Conservation (phyloP, 106 monocot species). For the Acanthochlamys bracteata region DNA sequence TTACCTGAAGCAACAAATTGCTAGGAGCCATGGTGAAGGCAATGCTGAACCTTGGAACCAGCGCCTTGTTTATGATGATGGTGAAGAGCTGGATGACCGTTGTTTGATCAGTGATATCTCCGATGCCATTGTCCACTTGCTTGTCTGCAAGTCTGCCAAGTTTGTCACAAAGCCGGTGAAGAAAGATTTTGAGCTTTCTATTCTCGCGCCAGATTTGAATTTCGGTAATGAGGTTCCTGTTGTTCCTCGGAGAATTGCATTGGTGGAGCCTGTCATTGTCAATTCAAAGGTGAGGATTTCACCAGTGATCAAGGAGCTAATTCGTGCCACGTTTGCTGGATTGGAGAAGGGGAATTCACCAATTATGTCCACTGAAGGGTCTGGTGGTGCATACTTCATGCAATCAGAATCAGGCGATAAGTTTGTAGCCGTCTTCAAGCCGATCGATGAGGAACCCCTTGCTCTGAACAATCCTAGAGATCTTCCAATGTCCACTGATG, state of each 20-base stretch:
- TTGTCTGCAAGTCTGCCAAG: slow-evolving; percentile 31
- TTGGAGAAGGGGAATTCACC: slow-evolving; percentile 35
- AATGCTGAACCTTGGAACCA: slow-evolving; percentile 19
- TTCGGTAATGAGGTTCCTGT: background rate
- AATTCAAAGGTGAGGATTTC: slow-evolving; percentile 34
- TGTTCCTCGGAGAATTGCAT: background rate
- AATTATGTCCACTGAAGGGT: slow-evolving; percentile 42
- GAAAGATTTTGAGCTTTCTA: slow-evolving; percentile 33
- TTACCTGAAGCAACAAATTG: slow-evolving; percentile 40
- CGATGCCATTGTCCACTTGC: slow-evolving; percentile 35
- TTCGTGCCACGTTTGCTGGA: slow-evolving; percentile 26
- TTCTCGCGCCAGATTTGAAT: slow-evolving; percentile 5
- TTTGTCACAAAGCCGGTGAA: slow-evolving; percentile 17
- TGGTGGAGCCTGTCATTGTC: slow-evolving; percentile 36
- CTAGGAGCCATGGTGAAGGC: slow-evolving; percentile 13
- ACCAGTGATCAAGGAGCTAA: slow-evolving; percentile 15
- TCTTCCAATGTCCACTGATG: slow-evolving; percentile 35
- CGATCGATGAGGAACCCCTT: slow-evolving; percentile 56
- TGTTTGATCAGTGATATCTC: slow-evolving; percentile 27
- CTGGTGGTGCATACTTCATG: slow-evolving; percentile 57
- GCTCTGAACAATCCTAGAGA: slow-evolving; percentile 56
- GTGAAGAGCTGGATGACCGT: slow-evolving; percentile 48
- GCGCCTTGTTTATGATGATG: slow-evolving; percentile 37
- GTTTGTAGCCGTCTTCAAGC: slow-evolving; percentile 50
- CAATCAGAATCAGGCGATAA: slow-evolving; percentile 26